Base-by-base conservation (phyloP, 306 rosid genomes). In the Vigna mungo region DNA sequence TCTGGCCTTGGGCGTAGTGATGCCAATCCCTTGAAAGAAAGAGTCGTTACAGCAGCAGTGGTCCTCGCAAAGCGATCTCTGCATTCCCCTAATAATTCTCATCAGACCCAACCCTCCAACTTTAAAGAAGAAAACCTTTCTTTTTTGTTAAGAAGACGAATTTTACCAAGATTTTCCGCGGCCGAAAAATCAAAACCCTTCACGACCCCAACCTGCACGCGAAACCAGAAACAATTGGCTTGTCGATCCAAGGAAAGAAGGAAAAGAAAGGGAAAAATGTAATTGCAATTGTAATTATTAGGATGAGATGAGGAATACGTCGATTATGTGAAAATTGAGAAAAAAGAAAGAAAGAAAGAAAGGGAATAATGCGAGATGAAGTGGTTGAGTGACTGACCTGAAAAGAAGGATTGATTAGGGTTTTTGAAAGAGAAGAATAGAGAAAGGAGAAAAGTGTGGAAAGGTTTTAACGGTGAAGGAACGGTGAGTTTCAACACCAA, bases 1-100 rank as follows among this genome's bases (percentile, higher is more conserved):
- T 82, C 99, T 95, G 51, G 97, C 99, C 84, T 84, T 95, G 80
- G 99, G 97, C 12, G 72, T 90, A 49, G 97, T 81, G 87, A 92
- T 86, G n/a, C 92, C 96, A 85, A 92, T 87, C 36, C 97, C 98
- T 86, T 80, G 89, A 88, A 88, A 80, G 87, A 90, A 90, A 54
- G 88, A 86, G 63, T 58, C 64, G 16, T 84, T 85, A 82, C 86
- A 84, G 81, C 41, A 61, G 46, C 8, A 16, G 46, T 13, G 8
- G 3, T 89, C 92, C 92, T 82, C 88, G 84, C 92, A 84, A 92
- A 87, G 90, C 94, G 87, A 84, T 87, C 88, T 92, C 97, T 90
- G 99, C 99, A 95, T 92, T 92, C 97, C 99, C 99, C 97, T 88
- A 84, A 89, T 90, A 95, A 95, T 92, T 92, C 92, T 92, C 99